phyloP scores from a whole-genome alignment of 495 filamentous ascomycete species.

The Talaromyces liani region DNA sequence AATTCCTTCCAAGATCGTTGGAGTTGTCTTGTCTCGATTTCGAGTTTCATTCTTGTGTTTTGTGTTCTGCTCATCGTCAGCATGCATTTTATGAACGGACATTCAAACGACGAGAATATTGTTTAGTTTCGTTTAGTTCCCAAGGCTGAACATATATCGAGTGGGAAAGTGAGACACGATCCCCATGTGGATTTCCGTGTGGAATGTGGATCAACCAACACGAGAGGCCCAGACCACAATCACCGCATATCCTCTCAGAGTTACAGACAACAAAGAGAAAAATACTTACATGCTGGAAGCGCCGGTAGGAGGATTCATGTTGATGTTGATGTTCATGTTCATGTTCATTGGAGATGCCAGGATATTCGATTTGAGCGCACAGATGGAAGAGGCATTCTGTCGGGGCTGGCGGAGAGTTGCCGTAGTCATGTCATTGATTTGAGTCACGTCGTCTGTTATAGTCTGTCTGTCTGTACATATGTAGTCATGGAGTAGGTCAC shows the following conservation, averaged over 20 bases:
- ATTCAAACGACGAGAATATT: neutral
- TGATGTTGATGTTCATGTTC: neutral
- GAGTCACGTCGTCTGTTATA: neutral
- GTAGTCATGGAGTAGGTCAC: neutral
- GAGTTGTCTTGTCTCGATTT: conserved; percentile 40
- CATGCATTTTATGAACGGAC: neutral
- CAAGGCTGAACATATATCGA: neutral
- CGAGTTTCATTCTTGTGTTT: conserved; percentile 21
- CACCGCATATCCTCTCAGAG: too few species aligned
- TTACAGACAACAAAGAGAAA: neutral
- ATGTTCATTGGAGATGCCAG: neutral
- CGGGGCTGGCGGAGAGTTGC: neutral
- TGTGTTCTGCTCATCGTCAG: neutral
- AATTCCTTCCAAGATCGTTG: conserved; percentile 37
- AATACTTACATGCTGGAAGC: neutral
- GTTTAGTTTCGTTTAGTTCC: neutral
- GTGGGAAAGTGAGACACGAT: neutral
- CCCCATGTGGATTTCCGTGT: neutral
- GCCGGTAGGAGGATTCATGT: neutral
- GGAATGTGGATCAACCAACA: neutral
- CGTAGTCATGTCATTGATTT: neutral
- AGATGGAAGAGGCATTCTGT: conserved; percentile 4
- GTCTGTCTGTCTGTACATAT: neutral
- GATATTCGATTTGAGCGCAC: neutral
- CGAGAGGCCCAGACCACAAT: neutral